phyloP scores from a whole-genome alignment of 2,329 filamentous ascomycete species.

The Volutella citrinella region DNA sequence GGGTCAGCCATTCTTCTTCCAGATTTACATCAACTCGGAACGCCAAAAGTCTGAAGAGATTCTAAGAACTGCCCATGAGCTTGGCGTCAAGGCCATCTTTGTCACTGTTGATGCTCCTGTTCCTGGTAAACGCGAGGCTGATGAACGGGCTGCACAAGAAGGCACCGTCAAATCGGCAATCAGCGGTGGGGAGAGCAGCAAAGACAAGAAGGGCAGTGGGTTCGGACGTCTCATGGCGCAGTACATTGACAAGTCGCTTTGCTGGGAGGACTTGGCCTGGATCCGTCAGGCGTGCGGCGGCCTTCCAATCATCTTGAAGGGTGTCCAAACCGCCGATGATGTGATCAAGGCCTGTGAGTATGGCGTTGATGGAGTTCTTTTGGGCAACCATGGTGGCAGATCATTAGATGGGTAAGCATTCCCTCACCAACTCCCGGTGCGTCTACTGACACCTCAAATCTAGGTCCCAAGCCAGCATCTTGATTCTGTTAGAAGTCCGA shows the following conservation, averaged over 20 bases:
- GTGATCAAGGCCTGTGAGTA: constrained; percentile 44
- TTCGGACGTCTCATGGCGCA: constrained; percentile 48
- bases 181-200: constrained; percentile 38
- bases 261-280: constrained; percentile 51
- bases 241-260: constrained; percentile 48
- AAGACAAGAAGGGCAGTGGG: constrained; percentile 51
- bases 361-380: constrained; percentile 49
- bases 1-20: constrained; percentile 46
- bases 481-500: constrained; percentile 49
- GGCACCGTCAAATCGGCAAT: constrained; percentile 36
- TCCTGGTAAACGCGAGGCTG: constrained; percentile 52
- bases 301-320: constrained; percentile 51
- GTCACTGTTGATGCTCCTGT: constrained; percentile 55
- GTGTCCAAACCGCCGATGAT: constrained; percentile 52
- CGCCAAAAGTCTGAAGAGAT: constrained; percentile 43
- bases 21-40: constrained; percentile 51
- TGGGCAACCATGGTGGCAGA: constrained; percentile 59
- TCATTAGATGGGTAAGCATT: constrained; percentile 43
- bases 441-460: not conserved
- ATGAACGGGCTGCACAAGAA: constrained; percentile 47
- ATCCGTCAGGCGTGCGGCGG: constrained; percentile 38
- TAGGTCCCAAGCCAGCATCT: constrained; percentile 41
- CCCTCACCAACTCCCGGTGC: not conserved
- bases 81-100: constrained; percentile 47
- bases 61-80: constrained; percentile 32